Base-by-base conservation (phyloP, 805 yeast genomes). In the Candida nanaspora region DNA sequence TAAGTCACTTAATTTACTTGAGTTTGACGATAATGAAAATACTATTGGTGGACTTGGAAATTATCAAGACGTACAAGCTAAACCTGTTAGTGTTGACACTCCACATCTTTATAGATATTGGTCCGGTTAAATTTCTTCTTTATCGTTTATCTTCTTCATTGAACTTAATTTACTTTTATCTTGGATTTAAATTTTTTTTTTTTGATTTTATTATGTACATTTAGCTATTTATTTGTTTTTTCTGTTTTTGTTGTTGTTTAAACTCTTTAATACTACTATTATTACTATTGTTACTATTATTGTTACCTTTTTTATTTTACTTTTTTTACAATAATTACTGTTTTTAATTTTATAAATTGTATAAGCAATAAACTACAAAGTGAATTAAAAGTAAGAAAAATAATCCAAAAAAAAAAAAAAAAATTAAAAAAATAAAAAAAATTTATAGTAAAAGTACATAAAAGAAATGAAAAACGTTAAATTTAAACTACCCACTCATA, bases 101-200 rank as follows among this genome's bases (percentile, higher is more conserved):
- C 84, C 85, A 7, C 80, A 76, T 51, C 60, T 73, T 35, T 80
- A 78, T 51, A 73, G 82, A 49, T 79, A 76, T 52, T 80, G 85
- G 85, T 72, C 80, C 35, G 83, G 82, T 35, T 75, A 50, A 34
- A 29, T 14, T 32, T 18, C 20, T 10, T 13, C 9, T 21, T 5
- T 22, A 6, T 33, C 22, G 22, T 13, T 33, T 14, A 15, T 11
- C 5, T 33, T 15, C 9, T 8, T 23, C 21, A 23, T 15, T 21
- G 20, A 11, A 28, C n/a, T 19, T 13, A 10, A 15, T 22, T 5
- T 22, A 11, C 10, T 22, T 21, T 4, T 30, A 3, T 20, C 15
- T 32, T 4, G 6, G 11, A 6, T 33, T 20, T 33, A 8, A 11
- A 4, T 33, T 11, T 33, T 33, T 21, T 33, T 11, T 14, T 21